Percentiles rank a stretch among this genome's conserved stretches.
Conservation (phyloP, 139 green algal species). For the Ulvella scutata region DNA sequence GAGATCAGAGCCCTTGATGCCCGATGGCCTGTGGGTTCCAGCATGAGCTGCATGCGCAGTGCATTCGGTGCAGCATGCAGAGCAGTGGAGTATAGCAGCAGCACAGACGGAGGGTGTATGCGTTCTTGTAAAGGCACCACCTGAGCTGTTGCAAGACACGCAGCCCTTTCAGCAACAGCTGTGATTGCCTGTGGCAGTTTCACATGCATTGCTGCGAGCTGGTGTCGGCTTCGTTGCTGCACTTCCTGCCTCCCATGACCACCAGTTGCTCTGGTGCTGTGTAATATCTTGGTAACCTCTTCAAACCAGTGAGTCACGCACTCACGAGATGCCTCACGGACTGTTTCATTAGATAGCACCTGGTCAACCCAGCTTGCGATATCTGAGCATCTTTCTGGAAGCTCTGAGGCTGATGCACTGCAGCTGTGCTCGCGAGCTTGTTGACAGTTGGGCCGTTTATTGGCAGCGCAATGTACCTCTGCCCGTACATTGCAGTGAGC, state of each 20-base stretch:
- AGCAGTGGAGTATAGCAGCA: too few relatives aligned
- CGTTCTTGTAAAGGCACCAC: too few relatives aligned
- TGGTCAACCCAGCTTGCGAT: background rate
- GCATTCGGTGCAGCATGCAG: background rate
- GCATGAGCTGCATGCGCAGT: background rate
- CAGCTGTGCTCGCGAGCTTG: too few relatives aligned
- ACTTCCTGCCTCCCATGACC: too few relatives aligned
- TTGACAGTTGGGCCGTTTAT: too few relatives aligned
- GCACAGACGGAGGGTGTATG: too few relatives aligned
- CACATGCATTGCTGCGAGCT: background rate
- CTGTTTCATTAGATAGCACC: background rate
- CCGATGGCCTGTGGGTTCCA: background rate
- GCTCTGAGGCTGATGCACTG: too few relatives aligned
- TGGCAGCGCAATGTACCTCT: too few relatives aligned
- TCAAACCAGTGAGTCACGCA: background rate
- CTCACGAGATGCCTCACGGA: background rate
- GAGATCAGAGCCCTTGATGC: background rate
- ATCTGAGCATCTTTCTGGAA: too few relatives aligned
- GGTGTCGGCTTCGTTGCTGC: background rate
- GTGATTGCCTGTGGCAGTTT: background rate
- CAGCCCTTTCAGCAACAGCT: background rate
- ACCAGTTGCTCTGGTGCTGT: background rate
- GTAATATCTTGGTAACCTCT: background rate
- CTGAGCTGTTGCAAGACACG: background rate
- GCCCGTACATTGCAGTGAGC: too few relatives aligned